Base-by-base conservation (phyloP, 169 alveolate genomes). In the Ichthyophthirius multifiliis region DNA sequence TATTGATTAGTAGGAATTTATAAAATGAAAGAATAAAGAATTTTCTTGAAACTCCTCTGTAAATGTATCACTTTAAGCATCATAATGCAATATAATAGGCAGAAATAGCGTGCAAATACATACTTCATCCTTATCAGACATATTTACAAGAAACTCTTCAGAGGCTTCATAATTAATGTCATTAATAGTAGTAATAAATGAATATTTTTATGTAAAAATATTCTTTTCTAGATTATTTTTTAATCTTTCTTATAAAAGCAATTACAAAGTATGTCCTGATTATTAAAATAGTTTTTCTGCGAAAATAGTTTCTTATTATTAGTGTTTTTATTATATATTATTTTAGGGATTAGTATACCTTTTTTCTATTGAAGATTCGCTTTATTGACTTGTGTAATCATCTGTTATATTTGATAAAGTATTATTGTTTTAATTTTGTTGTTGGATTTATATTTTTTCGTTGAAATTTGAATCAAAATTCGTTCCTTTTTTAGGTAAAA, bases 111-210 rank as follows among this genome's bases (percentile, higher is more conserved):
- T 55, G 5, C 43, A 34, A 20, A 55, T n/a, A 27, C 71, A 55
- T 10, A 55, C 23, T 23, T 55, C 71, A 55, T 55, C 71, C 13
- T 55, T 55, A 10, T 55, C 71, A 20, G 71, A 55, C 71, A 55
- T 55, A 27, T 55, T 55, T 13, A 55, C 71, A 55, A 55, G 71
- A 7, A 55, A 55, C 10, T 55, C 71, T 55, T 55, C 71, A 55
- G 43, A 27, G 9, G 71, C 71, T 16, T 55, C 71, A 23, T 27
- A 55, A n/a, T 27, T 39, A 6, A 55, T 55, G 34, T 55, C 71
- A 10, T 55, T 55, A 13, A 27, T 39, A 27, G 71, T 27, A 55
- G 71, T 55, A 10, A 55, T 55, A 9, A 55, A 55, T 16, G 71
- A 55, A 27, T 55, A 55, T 23, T 55, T 55, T 55, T 55, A 55